Evolutionary conservation across 495 filamentous ascomycete genomes (phyloP).

Genomic region (Corynascus novoguineensis): DNA sequence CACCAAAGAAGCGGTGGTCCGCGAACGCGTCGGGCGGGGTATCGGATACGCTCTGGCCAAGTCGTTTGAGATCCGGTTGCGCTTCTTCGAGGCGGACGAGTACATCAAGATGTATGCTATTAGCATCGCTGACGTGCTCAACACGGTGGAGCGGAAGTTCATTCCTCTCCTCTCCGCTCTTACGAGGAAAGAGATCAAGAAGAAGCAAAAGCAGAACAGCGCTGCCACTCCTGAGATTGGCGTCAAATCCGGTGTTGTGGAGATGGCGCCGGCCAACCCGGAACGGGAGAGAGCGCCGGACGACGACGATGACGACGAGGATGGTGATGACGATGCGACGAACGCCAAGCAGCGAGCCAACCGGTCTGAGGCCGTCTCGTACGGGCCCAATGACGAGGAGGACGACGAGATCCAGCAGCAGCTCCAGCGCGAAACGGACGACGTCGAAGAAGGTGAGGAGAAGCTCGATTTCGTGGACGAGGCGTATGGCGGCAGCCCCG

Average conservation of each 20-base stretch:
- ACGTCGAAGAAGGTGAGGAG: constrained; percentile 46
- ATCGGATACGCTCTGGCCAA: constrained; percentile 63
- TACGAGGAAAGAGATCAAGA: constrained; percentile 71
- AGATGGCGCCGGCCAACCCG: constrained; percentile 46
- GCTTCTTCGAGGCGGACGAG: constrained; percentile 77
- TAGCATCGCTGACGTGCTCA: constrained; percentile 63
- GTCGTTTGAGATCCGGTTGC: constrained; percentile 74
- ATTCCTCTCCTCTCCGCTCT: constrained; percentile 61
- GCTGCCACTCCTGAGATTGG: constrained; percentile 78
- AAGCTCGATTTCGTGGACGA: constrained; percentile 48
- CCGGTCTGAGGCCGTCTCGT: constrained; percentile 72
- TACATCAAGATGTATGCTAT: constrained; percentile 85
- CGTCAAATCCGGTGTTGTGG: constrained; percentile 62
- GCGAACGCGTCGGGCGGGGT: constrained; percentile 67
- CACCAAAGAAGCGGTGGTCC: constrained; percentile 73
- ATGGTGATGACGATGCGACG: constrained; percentile 81
- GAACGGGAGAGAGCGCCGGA: constrained; percentile 40
- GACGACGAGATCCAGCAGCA: constrained; percentile 67
- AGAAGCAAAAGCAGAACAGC: constrained; percentile 59
- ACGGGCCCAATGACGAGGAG: constrained; percentile 86
- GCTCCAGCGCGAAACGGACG: constrained; percentile 49
- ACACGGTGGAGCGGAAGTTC: constrained; percentile 73
- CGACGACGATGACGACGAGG: constrained; percentile 61
- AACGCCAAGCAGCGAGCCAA: constrained; percentile 68
- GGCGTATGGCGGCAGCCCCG: constrained; percentile 49